phyloP scores from a whole-genome alignment of 2,329 filamentous ascomycete species.

The Fusarium decemcellulare region DNA sequence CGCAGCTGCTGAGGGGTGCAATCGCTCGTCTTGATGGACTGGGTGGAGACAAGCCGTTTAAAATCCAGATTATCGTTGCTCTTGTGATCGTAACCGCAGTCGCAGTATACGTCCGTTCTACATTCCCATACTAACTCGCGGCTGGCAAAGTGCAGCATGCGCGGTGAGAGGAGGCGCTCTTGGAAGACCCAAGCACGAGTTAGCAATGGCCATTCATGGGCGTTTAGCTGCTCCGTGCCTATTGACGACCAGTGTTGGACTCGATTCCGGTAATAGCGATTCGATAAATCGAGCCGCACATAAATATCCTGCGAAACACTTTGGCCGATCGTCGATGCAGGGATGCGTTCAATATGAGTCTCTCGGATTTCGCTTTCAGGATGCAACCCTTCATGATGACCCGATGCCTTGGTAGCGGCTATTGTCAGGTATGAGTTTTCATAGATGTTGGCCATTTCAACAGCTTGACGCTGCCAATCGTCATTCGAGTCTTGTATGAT shows the following conservation, averaged over 20 bases:
- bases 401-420: constrained; percentile 22
- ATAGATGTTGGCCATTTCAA: constrained; percentile 28
- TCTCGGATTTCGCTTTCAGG: not conserved
- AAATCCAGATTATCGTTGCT: constrained; percentile 19
- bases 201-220: constrained; percentile 28
- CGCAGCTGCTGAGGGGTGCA: constrained; percentile 18
- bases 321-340: constrained; percentile 5
- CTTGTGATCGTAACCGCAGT: constrained; percentile 13
- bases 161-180: constrained; percentile 29
- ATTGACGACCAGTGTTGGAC: constrained; percentile 19
- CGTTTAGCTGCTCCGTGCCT: not conserved
- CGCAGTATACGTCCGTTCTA: constrained; percentile 13
- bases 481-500: constrained; percentile 19
- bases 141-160: constrained; percentile 32
- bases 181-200: constrained; percentile 34
- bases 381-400: constrained; percentile 20
- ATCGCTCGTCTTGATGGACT: constrained; percentile 23
- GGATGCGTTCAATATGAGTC: constrained; percentile 7
- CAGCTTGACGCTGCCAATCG: constrained; percentile 20
- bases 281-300: constrained; percentile 9
- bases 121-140: constrained; percentile 31
- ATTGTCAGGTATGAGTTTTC: constrained; percentile 26
- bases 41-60: constrained; percentile 12
- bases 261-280: not conserved
- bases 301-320: constrained; percentile 18